These are phyloP conservation scores for Termitomyces titanicus DNA, from an alignment of 768 basidiomycete species.

Conservation along the genomic window DNA sequence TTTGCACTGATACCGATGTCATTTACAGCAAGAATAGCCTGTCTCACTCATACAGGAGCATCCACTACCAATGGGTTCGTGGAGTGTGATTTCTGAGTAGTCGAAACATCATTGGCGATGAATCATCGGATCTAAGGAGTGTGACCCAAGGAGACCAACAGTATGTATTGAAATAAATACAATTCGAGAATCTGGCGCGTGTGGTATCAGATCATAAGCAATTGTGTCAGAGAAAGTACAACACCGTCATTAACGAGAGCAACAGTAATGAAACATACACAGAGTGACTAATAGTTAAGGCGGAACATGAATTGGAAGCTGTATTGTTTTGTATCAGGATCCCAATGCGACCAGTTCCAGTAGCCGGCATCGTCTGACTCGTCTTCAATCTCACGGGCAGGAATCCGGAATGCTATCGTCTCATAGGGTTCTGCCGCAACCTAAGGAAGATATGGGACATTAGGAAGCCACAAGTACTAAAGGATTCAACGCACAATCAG, in stretches of 20 bases:
- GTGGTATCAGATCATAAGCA: not conserved
- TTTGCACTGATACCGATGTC: not conserved
- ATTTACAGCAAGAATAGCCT: slow-evolving; percentile 15
- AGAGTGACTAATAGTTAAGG: slow-evolving; percentile 34
- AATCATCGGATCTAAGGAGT: not conserved
- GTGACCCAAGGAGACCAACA: not conserved
- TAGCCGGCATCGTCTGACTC: slow-evolving; percentile 86
- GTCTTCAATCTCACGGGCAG: slow-evolving; percentile 95
- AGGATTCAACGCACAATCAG: slow-evolving; percentile 69
- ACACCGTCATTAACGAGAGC: slow-evolving; percentile 11
- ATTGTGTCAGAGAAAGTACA: slow-evolving; percentile 12
- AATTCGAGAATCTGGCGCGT: not conserved
- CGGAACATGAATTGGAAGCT: slow-evolving; percentile 98
- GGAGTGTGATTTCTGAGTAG: slow-evolving; percentile 19
- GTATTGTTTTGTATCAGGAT: slow-evolving; percentile 98
- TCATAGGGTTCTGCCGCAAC: slow-evolving; percentile 99
- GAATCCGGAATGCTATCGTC: slow-evolving; percentile 98
- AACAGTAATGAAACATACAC: slow-evolving; percentile 6
- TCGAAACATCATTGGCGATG: not conserved
- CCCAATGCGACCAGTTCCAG: slow-evolving; percentile 99
- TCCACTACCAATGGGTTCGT: slow-evolving; percentile 22
- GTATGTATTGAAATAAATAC: not conserved
- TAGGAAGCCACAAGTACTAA: slow-evolving; percentile 8
- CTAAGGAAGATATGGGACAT: slow-evolving; percentile 41
- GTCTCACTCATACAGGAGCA: slow-evolving; percentile 26